phyloP scores from a whole-genome alignment of 169 alveolate species.

The Plasmodium inui region DNA sequence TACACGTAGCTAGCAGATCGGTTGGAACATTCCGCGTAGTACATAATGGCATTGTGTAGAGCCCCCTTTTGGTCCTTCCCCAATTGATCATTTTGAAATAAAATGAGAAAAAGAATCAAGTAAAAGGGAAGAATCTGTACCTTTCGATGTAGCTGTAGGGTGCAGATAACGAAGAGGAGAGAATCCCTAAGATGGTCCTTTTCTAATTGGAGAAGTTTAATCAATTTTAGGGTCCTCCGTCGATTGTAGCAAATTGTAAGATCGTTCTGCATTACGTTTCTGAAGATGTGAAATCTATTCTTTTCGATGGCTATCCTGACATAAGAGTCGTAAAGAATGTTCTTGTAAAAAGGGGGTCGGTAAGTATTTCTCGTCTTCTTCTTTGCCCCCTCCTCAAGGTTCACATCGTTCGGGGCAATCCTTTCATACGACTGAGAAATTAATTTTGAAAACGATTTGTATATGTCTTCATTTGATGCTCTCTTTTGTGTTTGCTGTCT shows the following conservation, averaged over 20 bases:
- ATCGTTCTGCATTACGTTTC: slow-evolving; percentile 33
- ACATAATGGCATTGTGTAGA: slow-evolving; percentile 7
- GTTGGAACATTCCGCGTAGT: background rate
- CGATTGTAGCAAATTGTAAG: slow-evolving; percentile 9
- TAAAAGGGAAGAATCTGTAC: slow-evolving; percentile 4
- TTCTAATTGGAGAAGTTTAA: slow-evolving; percentile 20
- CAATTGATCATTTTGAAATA: slow-evolving; percentile 29
- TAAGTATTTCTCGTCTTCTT: background rate
- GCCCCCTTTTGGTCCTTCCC: background rate
- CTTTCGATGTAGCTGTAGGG: slow-evolving; percentile 9
- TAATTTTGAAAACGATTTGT: slow-evolving; percentile 34
- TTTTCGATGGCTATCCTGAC: slow-evolving; percentile 24
- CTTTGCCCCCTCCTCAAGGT: background rate
- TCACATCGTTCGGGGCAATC: background rate
- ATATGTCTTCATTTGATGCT: slow-evolving; percentile 35
- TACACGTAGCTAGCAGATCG: slow-evolving; percentile 2
- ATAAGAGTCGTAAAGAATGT: slow-evolving; percentile 25
- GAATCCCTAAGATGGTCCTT: slow-evolving; percentile 10
- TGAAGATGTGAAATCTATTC: slow-evolving; percentile 34
- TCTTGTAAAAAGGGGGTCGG: background rate
- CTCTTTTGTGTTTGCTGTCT: background rate
- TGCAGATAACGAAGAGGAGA: slow-evolving; percentile 21
- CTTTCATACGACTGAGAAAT: slow-evolving; percentile 26
- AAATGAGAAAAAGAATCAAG: slow-evolving; percentile 35
- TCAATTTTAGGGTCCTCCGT: background rate